Base-by-base conservation (phyloP, 495 filamentous ascomycete genomes). In the Aspergillus steynii region DNA sequence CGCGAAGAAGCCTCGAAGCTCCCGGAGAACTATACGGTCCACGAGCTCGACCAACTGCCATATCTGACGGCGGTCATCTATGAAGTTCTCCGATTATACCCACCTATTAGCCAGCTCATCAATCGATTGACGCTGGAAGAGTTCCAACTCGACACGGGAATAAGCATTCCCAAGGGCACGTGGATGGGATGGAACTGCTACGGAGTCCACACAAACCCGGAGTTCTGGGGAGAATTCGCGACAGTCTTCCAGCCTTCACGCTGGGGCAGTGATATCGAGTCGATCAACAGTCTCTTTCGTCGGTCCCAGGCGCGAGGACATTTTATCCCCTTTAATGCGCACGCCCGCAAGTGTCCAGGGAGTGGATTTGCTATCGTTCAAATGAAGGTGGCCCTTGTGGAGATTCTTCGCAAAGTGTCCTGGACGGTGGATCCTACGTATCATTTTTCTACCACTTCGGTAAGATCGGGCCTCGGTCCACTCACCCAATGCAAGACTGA, bases 241-340 rank as follows among this genome's bases (percentile, higher is more conserved):
- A 49, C 64, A 3, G 67, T 66, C 5, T 77, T 79, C 51, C 60
- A 55, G 4, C 75, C 76, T 0, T 65, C 72, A 45, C 58, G 75
- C 25, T 79, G 76, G 76, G 76, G 75, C 0, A 55, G 5, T 0
- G 71, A 59, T 8, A 61, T 71, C 1, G 68, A 74, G 28, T 62
- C 65, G 29, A 75, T 78, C 48, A 62, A 72, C 31, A 53, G 20
- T 5, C 29, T 54, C 10, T 62, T 71, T 29, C 62, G 76, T 25
- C 65, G 61, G 42, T 69, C 69, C 31, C 74, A 66, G n/a, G 66
- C 66, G 31, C 64, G 66, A 34, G 73, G 69, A 10, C 63, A 68
- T 26, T 78, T 71, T 52, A 77, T 77, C 50, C 66, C 73, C 12
- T 78, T 78, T 55, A 72, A 77, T 64, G 71, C 71, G 34, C 67